Percentiles rank a stretch among this genome's conserved stretches.
phyloP scores from a whole-genome alignment of 2,329 filamentous ascomycete species.

The Monosporascus ibericus region DNA sequence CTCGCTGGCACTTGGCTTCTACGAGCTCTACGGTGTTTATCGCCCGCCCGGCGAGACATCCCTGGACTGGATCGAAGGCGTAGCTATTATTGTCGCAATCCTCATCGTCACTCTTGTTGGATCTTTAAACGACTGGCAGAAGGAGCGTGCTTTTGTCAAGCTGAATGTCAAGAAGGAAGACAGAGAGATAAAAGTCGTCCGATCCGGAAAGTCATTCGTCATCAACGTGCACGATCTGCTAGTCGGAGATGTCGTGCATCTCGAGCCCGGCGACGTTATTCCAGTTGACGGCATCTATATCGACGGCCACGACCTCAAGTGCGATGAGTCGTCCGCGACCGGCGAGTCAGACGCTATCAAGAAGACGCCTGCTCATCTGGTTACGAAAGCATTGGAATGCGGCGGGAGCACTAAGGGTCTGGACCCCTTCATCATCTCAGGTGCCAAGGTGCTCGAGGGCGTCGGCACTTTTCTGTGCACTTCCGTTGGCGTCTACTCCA shows the following conservation, averaged over 20 bases:
- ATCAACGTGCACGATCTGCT: constrained; percentile 59
- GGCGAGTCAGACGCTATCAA: constrained; percentile 65
- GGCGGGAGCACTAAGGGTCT: constrained; percentile 43
- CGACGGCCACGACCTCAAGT: constrained; percentile 57
- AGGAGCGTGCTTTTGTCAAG: constrained; percentile 54
- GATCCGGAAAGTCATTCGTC: constrained; percentile 56
- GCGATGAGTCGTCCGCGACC: constrained; percentile 64
- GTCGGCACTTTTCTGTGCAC: constrained; percentile 49
- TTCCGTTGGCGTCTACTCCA: constrained; percentile 48
- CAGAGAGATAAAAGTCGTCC: constrained; percentile 54
- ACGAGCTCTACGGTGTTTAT: constrained; percentile 52
- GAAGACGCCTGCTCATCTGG: constrained; percentile 54
- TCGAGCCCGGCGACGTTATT: constrained; percentile 63
- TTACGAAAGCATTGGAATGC: constrained; percentile 48
- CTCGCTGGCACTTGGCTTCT: constrained; percentile 63
- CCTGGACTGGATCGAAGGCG: constrained; percentile 58
- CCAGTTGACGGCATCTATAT: constrained; percentile 63
- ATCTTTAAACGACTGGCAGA: constrained; percentile 57
- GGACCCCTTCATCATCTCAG: constrained; percentile 59
- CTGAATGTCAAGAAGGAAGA: constrained; percentile 56
- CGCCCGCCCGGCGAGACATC: constrained; percentile 33
- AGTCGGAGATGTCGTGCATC: constrained; percentile 59
- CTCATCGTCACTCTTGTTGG: constrained; percentile 55
- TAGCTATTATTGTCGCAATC: constrained; percentile 56
- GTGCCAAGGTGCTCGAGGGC: constrained; percentile 49